Evolutionary conservation across 2,329 filamentous ascomycete species (phyloP), one percentile per base, ranked within the genome.

Genomic region (Curvularia eragrostidis): DNA sequence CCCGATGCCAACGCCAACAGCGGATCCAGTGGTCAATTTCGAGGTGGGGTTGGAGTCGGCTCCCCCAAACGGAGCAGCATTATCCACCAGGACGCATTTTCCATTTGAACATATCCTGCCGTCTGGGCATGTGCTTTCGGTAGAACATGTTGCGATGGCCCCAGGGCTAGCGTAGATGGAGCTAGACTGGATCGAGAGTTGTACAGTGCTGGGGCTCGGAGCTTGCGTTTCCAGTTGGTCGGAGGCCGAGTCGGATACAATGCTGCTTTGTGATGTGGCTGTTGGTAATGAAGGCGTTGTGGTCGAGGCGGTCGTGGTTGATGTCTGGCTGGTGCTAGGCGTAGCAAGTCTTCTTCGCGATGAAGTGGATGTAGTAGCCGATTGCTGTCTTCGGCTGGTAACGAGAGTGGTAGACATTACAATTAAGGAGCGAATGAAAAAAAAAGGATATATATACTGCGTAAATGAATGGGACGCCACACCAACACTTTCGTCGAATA

Each of bases 1-100:
- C 15, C 68, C 72, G 10, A 72, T 63, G 2, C 68, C 71, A 13
- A 76, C 64, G 2, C 68, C 72, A 46, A 70, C 64, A 6, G 70
- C 67, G 21, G 63, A 56, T 9, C 51, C 63, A 5, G 65, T 67
- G 32, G 54, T 66, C 12, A 75, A 49, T 7, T 55, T 59, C 9
- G 63, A 61, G 18, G 62, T 67, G 49, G 65, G 49, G 30, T 62
- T 61, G 32, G 51, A 38, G 15, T 52, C 57, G n/a, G 60, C 46
- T 43, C 59, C 62, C 28, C 63, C 65, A 53, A 70, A 60, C 13
- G 68, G 65, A 21, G 67, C 64, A 46, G 62, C 61, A 47, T 64
- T 63, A 30, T 57, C 62, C 26, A 52, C 34, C 13, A 50, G 61
- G 26, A 56, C 59, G 58, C 71, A 75, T 52, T 34, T 53, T 19